Conservation (phyloP, 257 asterid genomes). For the Capsicum chinense region DNA sequence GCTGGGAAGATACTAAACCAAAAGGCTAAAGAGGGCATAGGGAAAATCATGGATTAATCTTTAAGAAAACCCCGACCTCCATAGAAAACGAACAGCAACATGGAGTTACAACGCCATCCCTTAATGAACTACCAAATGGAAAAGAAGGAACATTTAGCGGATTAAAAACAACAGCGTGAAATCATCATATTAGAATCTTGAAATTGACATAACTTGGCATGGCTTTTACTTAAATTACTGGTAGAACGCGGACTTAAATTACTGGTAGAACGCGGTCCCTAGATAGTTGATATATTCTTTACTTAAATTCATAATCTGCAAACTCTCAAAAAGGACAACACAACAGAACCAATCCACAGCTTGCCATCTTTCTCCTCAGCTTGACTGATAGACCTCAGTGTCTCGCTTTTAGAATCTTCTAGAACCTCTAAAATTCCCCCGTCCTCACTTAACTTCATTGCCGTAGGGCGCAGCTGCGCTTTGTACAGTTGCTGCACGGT, state of each 20-base stretch:
- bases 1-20: too few relatives aligned
- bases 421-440: conserved; percentile 55
- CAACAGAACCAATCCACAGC: conserved; percentile 64
- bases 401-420: conserved; percentile 59
- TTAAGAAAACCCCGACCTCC: too few relatives aligned
- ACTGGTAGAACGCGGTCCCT: background rate
- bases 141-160: background rate
- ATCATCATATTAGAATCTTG: background rate
- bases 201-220: background rate
- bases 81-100: too few relatives aligned
- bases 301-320: conserved; percentile 33
- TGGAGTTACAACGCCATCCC: too few relatives aligned
- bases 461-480: conserved; percentile 64
- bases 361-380: conserved; percentile 67
- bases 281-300: background rate
- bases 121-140: background rate
- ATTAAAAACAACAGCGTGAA: background rate
- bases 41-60: too few relatives aligned
- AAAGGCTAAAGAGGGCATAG: too few relatives aligned
- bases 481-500: conserved; percentile 42
- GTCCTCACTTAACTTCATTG: conserved; percentile 52
- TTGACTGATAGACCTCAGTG: conserved; percentile 60
- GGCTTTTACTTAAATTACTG: background rate
- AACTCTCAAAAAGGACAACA: conserved; percentile 56
- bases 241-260: background rate